These are phyloP conservation scores for Fraxinus anomala DNA, from an alignment of 257 asterid genomes.

Conservation along the genomic window DNA sequence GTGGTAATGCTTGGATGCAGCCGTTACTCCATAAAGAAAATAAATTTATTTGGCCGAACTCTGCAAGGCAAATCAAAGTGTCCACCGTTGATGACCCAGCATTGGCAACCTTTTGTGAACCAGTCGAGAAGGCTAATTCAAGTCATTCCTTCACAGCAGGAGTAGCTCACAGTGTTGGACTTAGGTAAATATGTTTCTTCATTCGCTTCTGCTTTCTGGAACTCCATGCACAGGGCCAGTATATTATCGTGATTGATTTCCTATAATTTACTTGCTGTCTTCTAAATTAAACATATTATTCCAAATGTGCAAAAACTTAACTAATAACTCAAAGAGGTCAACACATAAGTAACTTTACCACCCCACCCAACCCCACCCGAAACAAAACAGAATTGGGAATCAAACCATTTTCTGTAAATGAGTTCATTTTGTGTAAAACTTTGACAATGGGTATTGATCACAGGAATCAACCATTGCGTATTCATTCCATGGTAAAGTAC, in stretches of 20 bases:
- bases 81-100: constrained; percentile 72
- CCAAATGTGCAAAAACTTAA: no score
- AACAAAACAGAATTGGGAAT: background rate
- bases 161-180: constrained; percentile 77
- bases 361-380: background rate
- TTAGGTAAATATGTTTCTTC: constrained; percentile 43
- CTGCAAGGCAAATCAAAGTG: constrained; percentile 57
- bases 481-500: constrained; percentile 78
- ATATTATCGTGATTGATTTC: background rate
- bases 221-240: no score
- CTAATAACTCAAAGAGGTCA: background rate
- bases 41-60: constrained; percentile 69
- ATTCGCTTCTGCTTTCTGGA: background rate
- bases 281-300: no score
- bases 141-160: constrained; percentile 91
- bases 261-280: background rate
- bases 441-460: constrained; percentile 6
- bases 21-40: constrained; percentile 52
- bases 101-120: constrained; percentile 85
- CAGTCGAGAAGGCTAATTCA: constrained; percentile 81
- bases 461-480: constrained; percentile 77
- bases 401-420: background rate
- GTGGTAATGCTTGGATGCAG: constrained; percentile 81
- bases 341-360: background rate
- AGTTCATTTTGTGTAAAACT: background rate